A percentile compares a stretch with the other conserved stretches of the same genome.
phyloP scores from a whole-genome alignment of 2,329 filamentous ascomycete genomes.

The Beauveria bassiana region DNA sequence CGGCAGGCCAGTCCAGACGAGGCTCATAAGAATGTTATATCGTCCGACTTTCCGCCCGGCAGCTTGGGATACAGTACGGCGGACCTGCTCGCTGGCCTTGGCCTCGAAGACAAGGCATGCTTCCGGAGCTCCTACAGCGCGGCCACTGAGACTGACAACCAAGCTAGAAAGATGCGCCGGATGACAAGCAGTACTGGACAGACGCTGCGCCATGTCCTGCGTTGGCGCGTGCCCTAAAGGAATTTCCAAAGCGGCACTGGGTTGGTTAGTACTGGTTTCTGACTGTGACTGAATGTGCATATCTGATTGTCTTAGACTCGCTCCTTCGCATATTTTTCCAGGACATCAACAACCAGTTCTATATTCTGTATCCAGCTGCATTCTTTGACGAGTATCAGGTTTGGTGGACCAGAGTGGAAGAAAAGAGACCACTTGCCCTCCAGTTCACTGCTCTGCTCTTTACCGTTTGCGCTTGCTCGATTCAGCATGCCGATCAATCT shows the following conservation, averaged over 20 bases:
- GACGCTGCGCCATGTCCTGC: conserved; percentile 19
- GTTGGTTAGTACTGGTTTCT: conserved; percentile 18
- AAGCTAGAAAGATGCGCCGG: conserved; percentile 14
- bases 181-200: conserved; percentile 15
- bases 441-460: conserved; percentile 32
- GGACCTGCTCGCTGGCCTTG: not conserved
- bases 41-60: not conserved
- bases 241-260: conserved; percentile 26
- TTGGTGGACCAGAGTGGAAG: conserved; percentile 27
- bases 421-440: conserved; percentile 23
- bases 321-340: conserved; percentile 31
- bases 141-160: not conserved
- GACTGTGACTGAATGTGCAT: not conserved
- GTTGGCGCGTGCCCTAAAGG: conserved; percentile 24
- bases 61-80: not conserved
- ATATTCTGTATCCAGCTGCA: conserved; percentile 28
- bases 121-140: not conserved
- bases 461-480: conserved; percentile 30
- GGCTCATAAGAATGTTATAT: conserved; percentile 7
- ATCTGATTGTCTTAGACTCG: conserved; percentile 19
- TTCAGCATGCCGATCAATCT: conserved; percentile 25
- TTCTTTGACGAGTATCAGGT: conserved; percentile 28
- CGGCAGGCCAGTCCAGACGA: conserved; percentile 12
- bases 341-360: conserved; percentile 31
- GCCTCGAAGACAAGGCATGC: conserved; percentile 7